Evolutionary conservation across 225 moss, liverwort and hornwort genomes (phyloP), one percentile per base, ranked within the genome.

Genomic region (Rhytidiadelphus loreus): DNA sequence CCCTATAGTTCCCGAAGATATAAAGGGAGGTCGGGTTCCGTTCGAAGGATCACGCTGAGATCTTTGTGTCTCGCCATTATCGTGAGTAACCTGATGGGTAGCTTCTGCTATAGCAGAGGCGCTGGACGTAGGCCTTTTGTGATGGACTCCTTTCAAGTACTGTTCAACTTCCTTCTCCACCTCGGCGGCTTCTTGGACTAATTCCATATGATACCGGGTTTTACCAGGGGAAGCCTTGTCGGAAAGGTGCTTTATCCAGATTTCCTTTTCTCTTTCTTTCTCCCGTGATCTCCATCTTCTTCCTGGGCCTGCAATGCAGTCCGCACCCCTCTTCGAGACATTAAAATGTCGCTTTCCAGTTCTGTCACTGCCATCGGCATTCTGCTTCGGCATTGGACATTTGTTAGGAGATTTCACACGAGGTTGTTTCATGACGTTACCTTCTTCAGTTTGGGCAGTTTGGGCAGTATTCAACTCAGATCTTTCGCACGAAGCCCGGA

Each of bases 1-100:
- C 76, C 94, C 93, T 89, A 88, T 48, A 39, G 89, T 83, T 79
- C 94, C 94, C 80, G 94, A 94, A 32, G 93, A 84, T 89, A 94
- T 90, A 83, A 94, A 94, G 44, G 94, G 94, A 80, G 94, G 93
- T 77, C 92, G 91, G 39, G 65, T 83, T 72, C 75, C 85, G 58
- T 86, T 92, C 44, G 87, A 83, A 75, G 35, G 63, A 71, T 92
- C 92, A 62, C 74, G 90, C 74, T 91, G 94, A 75, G 75, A 77
- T 89, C 76, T 92, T 69, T 87, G 87, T 55, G 77, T 71, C 64
- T 93, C 92, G 60, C 76, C 80, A 83, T 63, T 87, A 12, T 88
- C 88, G 60, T 61, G 62, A 80, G 55, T 80, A 44, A 69, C 70
- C 55, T 76, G 89, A 83, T 80, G 73, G 80, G 19, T 37, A 64